A percentile compares a stretch with the other conserved stretches of the same genome.
These are phyloP conservation scores for Fusarium sp. DNA, from an alignment of 2,329 filamentous ascomycete species.

Conservation along the genomic window DNA sequence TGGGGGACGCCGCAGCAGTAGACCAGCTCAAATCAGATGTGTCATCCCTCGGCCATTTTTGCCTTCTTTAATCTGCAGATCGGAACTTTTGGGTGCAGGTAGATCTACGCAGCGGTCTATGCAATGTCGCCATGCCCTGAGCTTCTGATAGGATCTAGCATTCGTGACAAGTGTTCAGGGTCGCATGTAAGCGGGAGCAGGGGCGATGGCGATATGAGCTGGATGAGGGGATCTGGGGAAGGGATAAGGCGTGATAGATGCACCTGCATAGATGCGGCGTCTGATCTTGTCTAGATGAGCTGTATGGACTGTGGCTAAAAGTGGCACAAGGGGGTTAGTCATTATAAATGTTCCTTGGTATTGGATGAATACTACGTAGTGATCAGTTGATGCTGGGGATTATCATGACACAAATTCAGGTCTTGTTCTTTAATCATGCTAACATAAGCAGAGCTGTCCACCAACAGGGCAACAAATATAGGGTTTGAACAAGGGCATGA, in stretches of 20 bases:
- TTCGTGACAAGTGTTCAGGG: conserved; percentile 10
- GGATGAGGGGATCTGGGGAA: conserved; percentile 14
- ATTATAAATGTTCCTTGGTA: background rate
- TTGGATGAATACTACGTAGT: no score
- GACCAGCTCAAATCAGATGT: background rate
- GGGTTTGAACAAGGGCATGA: background rate
- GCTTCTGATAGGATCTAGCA: conserved; percentile 27
- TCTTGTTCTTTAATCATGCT: background rate
- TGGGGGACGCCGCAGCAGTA: conserved; percentile 4
- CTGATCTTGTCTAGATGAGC: background rate
- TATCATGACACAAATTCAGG: background rate
- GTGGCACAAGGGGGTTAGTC: background rate
- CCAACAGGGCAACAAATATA: background rate
- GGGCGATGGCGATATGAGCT: conserved; percentile 40
- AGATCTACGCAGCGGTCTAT: conserved; percentile 28
- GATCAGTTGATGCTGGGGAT: background rate
- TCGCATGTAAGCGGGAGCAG: conserved; percentile 23
- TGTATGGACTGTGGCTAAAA: background rate
- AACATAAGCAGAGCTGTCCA: background rate
- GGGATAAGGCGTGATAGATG: conserved; percentile 24
- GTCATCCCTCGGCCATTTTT: conserved; percentile 5
- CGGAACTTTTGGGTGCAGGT: conserved; percentile 15
- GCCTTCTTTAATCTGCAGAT: conserved; percentile 9
- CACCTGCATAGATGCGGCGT: background rate
- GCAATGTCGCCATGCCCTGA: conserved; percentile 24